Evolutionary conservation across 495 filamentous ascomycete genomes (phyloP).

Genomic region (Daldinia concentrica): DNA sequence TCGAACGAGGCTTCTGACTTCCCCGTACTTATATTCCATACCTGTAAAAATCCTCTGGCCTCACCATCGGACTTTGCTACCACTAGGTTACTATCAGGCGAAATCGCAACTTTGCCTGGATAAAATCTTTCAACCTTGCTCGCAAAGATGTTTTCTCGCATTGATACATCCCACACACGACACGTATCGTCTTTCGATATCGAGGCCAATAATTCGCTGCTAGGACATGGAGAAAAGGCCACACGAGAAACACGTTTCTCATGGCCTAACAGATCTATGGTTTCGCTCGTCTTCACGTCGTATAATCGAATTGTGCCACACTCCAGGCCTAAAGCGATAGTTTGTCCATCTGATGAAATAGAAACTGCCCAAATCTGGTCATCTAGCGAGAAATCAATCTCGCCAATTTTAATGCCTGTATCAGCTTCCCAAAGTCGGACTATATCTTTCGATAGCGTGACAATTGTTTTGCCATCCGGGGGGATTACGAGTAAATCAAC

Average conservation of each 20-base stretch:
- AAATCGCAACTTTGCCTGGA: neutral
- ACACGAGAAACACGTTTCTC: neutral
- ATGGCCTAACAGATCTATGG: neutral
- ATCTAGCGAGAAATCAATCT: neutral
- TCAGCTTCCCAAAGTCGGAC: conserved; percentile 17
- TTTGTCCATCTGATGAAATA: conserved; percentile 12
- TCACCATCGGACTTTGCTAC: no score
- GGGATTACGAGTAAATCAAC: neutral
- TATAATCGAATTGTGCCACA: neutral
- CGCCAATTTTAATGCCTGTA: conserved; percentile 11
- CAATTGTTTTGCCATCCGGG: conserved; percentile 14
- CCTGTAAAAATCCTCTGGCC: no score
- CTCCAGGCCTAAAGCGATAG: neutral
- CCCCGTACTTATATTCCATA: conserved; percentile 10
- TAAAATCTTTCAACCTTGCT: neutral
- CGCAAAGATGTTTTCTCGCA: neutral
- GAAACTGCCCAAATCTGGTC: neutral
- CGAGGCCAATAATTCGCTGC: conserved; percentile 9
- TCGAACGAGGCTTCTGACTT: neutral
- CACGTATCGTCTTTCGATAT: neutral
- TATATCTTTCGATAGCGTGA: conserved; percentile 1
- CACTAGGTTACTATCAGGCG: neutral
- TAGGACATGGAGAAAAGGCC: conserved; percentile 1
- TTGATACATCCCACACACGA: conserved; percentile 17
- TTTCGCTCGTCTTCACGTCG: conserved; percentile 10